These are phyloP conservation scores for Geotrichum phurueaensis DNA, from an alignment of 1,139 yeast species.

Conservation along the genomic window DNA sequence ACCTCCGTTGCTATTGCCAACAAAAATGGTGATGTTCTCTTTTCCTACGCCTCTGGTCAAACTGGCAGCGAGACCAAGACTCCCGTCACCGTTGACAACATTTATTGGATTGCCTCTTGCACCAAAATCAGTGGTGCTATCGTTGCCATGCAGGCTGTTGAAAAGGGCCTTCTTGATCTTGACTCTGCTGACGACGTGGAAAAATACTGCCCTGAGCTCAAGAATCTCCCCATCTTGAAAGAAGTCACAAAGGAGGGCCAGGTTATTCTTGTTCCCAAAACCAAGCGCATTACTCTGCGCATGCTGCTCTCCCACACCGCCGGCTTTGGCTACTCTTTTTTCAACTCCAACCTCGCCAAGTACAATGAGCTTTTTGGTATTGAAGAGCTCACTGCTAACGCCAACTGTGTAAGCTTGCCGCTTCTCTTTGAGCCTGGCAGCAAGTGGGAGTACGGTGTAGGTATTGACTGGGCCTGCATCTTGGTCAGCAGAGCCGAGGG, in stretches of 20 bases:
- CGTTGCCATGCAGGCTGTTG: slow-evolving; percentile 44
- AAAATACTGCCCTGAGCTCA: slow-evolving; percentile 41
- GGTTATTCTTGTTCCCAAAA: slow-evolving; percentile 37
- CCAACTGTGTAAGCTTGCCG: slow-evolving; percentile 33
- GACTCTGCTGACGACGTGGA: slow-evolving; percentile 36
- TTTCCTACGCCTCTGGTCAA: slow-evolving; percentile 23
- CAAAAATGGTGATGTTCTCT: slow-evolving; percentile 17
- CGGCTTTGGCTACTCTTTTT: slow-evolving; percentile 27
- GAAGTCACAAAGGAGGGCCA: slow-evolving; percentile 39
- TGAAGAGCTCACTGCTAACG: slow-evolving; percentile 18
- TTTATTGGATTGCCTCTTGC: slow-evolving; percentile 43
- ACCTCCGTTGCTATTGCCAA: slow-evolving; percentile 15
- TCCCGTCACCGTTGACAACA: slow-evolving; percentile 32
- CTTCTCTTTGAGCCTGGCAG: slow-evolving; percentile 51
- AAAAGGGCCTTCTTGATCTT: slow-evolving; percentile 41
- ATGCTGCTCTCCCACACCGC: slow-evolving; percentile 47
- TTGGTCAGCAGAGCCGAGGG: slow-evolving; percentile 44
- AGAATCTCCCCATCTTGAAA: slow-evolving; percentile 40
- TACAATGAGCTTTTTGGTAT: slow-evolving; percentile 15
- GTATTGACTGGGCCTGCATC: slow-evolving; percentile 50
- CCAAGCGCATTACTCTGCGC: slow-evolving; percentile 40
- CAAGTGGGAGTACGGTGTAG: slow-evolving; percentile 47
- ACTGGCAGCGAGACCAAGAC: slow-evolving; percentile 25
- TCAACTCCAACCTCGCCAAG: slow-evolving; percentile 28
- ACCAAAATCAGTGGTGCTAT: slow-evolving; percentile 47